These are phyloP conservation scores for Mycena chlorophos DNA, from an alignment of 768 basidiomycete genomes.

Conservation along the genomic window DNA sequence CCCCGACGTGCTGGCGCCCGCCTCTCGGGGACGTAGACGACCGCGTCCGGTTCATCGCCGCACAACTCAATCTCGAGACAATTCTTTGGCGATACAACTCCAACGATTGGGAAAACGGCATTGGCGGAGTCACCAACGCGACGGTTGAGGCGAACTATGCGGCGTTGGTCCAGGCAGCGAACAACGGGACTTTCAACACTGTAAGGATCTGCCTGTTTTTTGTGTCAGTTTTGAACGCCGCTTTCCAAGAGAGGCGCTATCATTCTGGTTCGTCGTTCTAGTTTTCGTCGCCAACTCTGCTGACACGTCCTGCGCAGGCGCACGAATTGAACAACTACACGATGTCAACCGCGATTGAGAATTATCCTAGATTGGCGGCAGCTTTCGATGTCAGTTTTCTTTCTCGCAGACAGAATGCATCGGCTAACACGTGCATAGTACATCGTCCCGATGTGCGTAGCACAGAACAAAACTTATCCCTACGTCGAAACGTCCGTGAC, in stretches of 20 bases:
- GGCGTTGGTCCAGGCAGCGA: not conserved
- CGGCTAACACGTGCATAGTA: slow-evolving; percentile 23
- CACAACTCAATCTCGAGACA: slow-evolving; percentile 36
- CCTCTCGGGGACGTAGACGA: slow-evolving; percentile 11
- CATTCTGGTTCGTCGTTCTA: not conserved
- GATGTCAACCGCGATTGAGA: slow-evolving; percentile 55
- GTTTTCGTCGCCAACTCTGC: not conserved
- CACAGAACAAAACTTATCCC: slow-evolving; percentile 49
- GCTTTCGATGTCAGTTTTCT: slow-evolving; percentile 41
- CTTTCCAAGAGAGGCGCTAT: not conserved
- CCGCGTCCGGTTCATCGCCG: slow-evolving; percentile 10
- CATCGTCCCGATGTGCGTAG: slow-evolving; percentile 55
- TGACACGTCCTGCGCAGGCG: slow-evolving; percentile 24
- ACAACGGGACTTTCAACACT: not conserved
- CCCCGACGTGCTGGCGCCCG: slow-evolving; percentile 58
- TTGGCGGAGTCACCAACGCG: not conserved
- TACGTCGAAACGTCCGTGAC: slow-evolving; percentile 49
- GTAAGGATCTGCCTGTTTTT: too few relatives aligned
- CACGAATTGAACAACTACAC: slow-evolving; percentile 62
- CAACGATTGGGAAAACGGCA: slow-evolving; percentile 62
- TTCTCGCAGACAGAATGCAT: not conserved
- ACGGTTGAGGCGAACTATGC: not conserved
- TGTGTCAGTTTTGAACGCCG: not conserved
- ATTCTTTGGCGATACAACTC: slow-evolving; percentile 74
- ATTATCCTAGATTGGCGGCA: slow-evolving; percentile 42